phyloP scores from a whole-genome alignment of 2,329 filamentous ascomycete genomes.

The Thelonectria discophora region DNA sequence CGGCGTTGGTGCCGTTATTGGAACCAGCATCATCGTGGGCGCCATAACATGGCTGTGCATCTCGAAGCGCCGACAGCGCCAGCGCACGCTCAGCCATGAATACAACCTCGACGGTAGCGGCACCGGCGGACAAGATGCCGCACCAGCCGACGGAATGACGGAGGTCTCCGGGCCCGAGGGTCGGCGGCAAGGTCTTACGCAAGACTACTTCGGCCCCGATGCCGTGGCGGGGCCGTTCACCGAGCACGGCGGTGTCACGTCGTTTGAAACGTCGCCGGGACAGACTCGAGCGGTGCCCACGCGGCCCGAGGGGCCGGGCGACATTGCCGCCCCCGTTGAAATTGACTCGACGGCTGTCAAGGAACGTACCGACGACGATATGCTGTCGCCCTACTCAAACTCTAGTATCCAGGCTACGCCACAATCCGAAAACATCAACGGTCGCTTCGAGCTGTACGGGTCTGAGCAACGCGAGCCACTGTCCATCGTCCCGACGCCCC shows the following conservation, averaged over 20 bases:
- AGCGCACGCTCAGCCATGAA: constrained; percentile 28
- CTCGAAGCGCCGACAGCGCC: constrained; percentile 48
- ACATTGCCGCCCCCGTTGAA: constrained; percentile 63
- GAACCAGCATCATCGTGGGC: constrained; percentile 53
- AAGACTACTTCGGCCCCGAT: constrained; percentile 56
- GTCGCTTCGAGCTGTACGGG: constrained; percentile 57
- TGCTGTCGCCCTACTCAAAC: constrained; percentile 33
- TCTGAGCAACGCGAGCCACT: constrained; percentile 40
- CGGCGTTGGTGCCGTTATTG: constrained; percentile 61
- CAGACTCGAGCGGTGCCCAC: constrained; percentile 53
- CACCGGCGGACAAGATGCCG: constrained; percentile 21
- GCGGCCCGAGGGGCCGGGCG: constrained; percentile 57
- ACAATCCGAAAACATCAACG: constrained; percentile 42
- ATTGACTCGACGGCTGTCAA: constrained; percentile 52
- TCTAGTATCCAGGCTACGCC: constrained; percentile 35
- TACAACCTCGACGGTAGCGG: constrained; percentile 31
- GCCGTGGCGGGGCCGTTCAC: constrained; percentile 59
- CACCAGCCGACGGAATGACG: constrained; percentile 44
- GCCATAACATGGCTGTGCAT: constrained; percentile 59
- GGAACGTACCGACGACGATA: constrained; percentile 26
- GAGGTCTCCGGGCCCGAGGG: constrained; percentile 43
- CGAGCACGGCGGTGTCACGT: constrained; percentile 40
- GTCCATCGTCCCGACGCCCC: constrained; percentile 40
- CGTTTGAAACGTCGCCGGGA: constrained; percentile 43
- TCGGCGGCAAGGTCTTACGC: constrained; percentile 45